Evolutionary conservation across 1,284 basidiomycete species (phyloP).

Genomic region (Pisolithus thermaeus): DNA sequence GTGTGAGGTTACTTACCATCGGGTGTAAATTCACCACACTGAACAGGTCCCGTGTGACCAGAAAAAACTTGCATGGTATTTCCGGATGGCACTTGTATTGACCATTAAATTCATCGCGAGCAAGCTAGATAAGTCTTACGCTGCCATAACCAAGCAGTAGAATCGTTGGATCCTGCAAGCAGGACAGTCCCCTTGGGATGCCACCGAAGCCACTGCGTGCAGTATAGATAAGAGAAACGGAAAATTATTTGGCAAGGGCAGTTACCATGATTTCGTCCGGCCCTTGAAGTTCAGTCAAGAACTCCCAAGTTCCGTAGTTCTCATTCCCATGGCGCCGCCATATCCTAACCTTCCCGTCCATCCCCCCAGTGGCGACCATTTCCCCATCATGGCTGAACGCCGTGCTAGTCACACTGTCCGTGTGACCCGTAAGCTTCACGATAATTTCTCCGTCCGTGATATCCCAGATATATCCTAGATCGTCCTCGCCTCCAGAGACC

Average conservation of each 20-base stretch:
- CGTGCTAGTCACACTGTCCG: conserved; percentile 81
- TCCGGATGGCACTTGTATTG: conserved; percentile 77
- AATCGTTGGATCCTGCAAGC: conserved; percentile 89
- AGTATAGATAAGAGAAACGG: neutral
- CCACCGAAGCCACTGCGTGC: conserved; percentile 83
- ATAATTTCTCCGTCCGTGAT: conserved; percentile 78
- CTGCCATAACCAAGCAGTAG: conserved; percentile 98
- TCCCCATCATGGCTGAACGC: conserved; percentile 88
- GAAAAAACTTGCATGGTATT: conserved; percentile 95
- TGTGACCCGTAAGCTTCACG: conserved; percentile 84
- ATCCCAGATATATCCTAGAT: conserved; percentile 92
- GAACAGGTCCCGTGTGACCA: conserved; percentile 82
- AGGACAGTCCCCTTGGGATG: conserved; percentile 92
- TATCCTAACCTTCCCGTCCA: conserved; percentile 92
- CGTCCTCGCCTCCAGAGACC: conserved; percentile 93
- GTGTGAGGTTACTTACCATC: conserved; percentile 58
- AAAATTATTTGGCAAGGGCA: conserved; percentile 8
- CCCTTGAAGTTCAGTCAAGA: conserved; percentile 87
- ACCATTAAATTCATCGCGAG: conserved; percentile 8
- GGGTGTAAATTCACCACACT: conserved; percentile 89
- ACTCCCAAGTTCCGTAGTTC: conserved; percentile 82
- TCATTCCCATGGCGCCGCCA: conserved; percentile 81
- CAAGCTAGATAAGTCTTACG: conserved; percentile 37
- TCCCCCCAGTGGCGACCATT: conserved; percentile 91
- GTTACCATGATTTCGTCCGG: conserved; percentile 92